phyloP scores from a whole-genome alignment of 331 rosid genomes.

The Pyrus hybrid region DNA sequence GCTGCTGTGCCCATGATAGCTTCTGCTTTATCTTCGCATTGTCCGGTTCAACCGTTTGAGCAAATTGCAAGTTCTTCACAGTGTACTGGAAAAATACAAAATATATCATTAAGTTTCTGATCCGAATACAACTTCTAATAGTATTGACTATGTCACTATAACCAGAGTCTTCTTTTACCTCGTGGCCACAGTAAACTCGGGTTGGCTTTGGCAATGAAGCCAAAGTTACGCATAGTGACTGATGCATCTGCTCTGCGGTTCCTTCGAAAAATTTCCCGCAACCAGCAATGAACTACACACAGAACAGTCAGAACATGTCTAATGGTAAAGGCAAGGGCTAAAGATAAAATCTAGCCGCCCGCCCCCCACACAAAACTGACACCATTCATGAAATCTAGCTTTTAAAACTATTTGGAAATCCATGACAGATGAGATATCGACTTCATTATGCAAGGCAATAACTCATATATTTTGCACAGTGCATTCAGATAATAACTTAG shows the following conservation, averaged over 20 bases:
- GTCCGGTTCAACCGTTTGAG: slow-evolving; percentile 66
- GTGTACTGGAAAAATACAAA: slow-evolving; percentile 44
- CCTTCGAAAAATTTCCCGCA: slow-evolving; percentile 94
- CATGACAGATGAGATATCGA: background rate
- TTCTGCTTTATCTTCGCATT: slow-evolving; percentile 52
- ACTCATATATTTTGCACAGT: background rate
- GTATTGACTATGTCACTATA: no score
- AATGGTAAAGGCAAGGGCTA: no score
- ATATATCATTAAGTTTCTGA: background rate
- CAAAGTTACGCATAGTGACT: slow-evolving; percentile 69
- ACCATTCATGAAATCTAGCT: no score
- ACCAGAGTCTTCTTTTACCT: slow-evolving; percentile 42
- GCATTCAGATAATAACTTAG: background rate
- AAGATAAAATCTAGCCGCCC: no score
- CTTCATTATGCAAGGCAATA: background rate
- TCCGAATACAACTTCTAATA: no score
- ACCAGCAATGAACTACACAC: slow-evolving; percentile 70
- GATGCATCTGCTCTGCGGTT: slow-evolving; percentile 95
- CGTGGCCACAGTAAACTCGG: slow-evolving; percentile 84
- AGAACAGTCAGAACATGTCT: background rate
- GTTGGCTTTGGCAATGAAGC: slow-evolving; percentile 82
- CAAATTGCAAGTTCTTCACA: slow-evolving; percentile 75
- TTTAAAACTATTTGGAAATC: background rate
- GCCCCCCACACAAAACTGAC: no score
- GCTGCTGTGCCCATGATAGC: slow-evolving; percentile 73